Evolutionary conservation across 2,329 filamentous ascomycete species (phyloP).

Genomic region (Herpotrichia juniperi): DNA sequence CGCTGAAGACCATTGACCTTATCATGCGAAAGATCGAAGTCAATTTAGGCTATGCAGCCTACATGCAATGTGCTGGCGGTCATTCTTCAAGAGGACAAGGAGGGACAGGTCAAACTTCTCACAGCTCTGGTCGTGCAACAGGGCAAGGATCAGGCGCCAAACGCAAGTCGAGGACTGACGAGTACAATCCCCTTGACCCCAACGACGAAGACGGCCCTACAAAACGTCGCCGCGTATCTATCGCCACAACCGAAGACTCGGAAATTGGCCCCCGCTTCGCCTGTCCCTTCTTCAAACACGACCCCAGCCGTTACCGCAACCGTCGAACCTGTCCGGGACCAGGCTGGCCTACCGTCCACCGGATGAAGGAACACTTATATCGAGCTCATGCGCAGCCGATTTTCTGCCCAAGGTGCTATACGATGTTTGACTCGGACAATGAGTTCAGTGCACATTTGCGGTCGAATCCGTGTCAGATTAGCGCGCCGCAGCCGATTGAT

Average conservation of each 20-base stretch:
- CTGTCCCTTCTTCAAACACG: constrained; percentile 51
- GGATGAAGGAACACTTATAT: constrained; percentile 52
- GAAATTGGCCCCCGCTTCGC: constrained; percentile 38
- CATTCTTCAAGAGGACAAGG: constrained; percentile 16
- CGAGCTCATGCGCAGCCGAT: constrained; percentile 46
- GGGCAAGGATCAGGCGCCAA: constrained; percentile 25
- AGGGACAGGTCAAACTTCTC: constrained; percentile 1
- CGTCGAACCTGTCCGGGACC: constrained; percentile 46
- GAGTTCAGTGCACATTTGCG: constrained; percentile 42
- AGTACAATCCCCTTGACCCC: constrained; percentile 23
- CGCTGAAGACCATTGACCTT: constrained; percentile 30
- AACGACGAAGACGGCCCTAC: constrained; percentile 28
- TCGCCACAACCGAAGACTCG: constrained; percentile 30
- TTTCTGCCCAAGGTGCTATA: constrained; percentile 47
- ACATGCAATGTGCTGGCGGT: constrained; percentile 26
- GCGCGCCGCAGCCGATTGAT: constrained; percentile 34
- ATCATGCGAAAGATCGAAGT: constrained; percentile 37
- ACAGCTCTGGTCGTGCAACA: constrained; percentile 12
- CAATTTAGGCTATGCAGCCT: constrained; percentile 29
- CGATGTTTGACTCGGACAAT: constrained; percentile 40
- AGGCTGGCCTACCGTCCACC: constrained; percentile 48
- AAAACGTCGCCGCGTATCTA: constrained; percentile 32
- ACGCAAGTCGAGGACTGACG: constrained; percentile 29
- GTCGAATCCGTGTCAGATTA: constrained; percentile 27
- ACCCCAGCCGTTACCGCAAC: constrained; percentile 43